Evolutionary conservation across 345 rosid species (phyloP), one percentile per base, ranked within the genome.

Genomic region (Eucalyptus sp.): DNA sequence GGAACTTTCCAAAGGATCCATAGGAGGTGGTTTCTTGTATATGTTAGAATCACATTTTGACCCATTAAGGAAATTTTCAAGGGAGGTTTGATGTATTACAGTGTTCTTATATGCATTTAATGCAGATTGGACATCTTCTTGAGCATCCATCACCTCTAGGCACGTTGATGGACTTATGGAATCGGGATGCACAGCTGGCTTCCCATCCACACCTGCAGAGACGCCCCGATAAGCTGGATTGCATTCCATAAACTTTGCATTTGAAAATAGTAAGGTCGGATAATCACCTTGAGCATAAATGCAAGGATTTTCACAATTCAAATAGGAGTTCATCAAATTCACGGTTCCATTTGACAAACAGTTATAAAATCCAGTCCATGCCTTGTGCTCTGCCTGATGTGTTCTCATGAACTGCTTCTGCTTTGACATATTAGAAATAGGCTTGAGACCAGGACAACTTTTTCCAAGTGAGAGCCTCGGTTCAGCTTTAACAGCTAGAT

Each of bases 81-180:
- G 81, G 85, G 56, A 37, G 62, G 80, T 85, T 17, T 71, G 86
- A 88, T 33, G 86, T 27, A 58, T 64, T 85, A 41, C 51, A 10
- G 87, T 89, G 86, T 29, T 62, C 66, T 8, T 51, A 52, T 64
- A 86, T 46, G 31, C 46, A 22, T 81, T 56, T 24, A 86, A 86
- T 79, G 90, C 89, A 2, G 62, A 86, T 87, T 90, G 86, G 81
- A 58, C 79, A 90, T 90, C 89, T 50, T 68, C 87, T 60, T 90
- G 86, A 76, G 89, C n/a, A 24, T 66, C 41, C 46, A 46, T 90
- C 44, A 37, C 76, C 86, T 83, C 51, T 64, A 27, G 48, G 71
- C 66, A 86, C n/a, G 88, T 14, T 18, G 89, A 76, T 29, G 86
- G 87, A 25, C 64, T 27, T 43, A 29, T 27, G 79, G 46, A 50